phyloP scores from a whole-genome alignment of 1,284 basidiomycete genomes.

The Chondrostereum purpureum region DNA sequence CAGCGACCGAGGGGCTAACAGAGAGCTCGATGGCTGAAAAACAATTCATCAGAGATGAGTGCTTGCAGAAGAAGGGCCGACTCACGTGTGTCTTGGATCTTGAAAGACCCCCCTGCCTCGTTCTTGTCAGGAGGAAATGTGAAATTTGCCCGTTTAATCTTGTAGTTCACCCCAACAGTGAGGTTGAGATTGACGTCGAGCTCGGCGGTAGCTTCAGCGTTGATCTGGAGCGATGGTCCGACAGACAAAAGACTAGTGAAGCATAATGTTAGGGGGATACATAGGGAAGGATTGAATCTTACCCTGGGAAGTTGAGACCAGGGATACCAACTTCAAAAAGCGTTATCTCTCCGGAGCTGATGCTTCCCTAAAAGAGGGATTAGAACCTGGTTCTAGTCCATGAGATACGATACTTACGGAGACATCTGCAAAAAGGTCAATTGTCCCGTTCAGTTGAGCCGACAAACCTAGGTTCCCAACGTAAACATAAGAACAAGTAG shows the following conservation, averaged over 20 bases:
- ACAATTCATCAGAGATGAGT: conserved; percentile 5
- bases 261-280: neutral
- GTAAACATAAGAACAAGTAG: conserved; percentile 5
- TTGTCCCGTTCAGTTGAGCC: conserved; percentile 24
- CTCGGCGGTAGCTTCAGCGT: conserved; percentile 26
- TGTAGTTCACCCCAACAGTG: conserved; percentile 32
- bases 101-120: conserved; percentile 18
- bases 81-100: conserved; percentile 29
- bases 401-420: conserved; percentile 19
- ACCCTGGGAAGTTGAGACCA: conserved; percentile 25
- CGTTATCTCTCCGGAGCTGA: conserved; percentile 24
- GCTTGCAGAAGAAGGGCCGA: conserved; percentile 8
- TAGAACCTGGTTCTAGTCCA: conserved; percentile 1
- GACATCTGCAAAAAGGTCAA: conserved; percentile 28
- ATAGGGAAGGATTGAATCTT: conserved; percentile 4
- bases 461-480: conserved; percentile 16
- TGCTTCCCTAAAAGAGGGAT: conserved; percentile 21
- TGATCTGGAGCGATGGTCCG: conserved; percentile 32
- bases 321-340: conserved; percentile 24
- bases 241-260: conserved; percentile 34
- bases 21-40: conserved; percentile 37
- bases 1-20: conserved; percentile 30
- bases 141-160: conserved; percentile 30
- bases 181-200: conserved; percentile 32
- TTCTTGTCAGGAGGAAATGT: conserved; percentile 15